Evolutionary conservation across 495 filamentous ascomycete species (phyloP).

Genomic region (Talaromyces borbonicus): DNA sequence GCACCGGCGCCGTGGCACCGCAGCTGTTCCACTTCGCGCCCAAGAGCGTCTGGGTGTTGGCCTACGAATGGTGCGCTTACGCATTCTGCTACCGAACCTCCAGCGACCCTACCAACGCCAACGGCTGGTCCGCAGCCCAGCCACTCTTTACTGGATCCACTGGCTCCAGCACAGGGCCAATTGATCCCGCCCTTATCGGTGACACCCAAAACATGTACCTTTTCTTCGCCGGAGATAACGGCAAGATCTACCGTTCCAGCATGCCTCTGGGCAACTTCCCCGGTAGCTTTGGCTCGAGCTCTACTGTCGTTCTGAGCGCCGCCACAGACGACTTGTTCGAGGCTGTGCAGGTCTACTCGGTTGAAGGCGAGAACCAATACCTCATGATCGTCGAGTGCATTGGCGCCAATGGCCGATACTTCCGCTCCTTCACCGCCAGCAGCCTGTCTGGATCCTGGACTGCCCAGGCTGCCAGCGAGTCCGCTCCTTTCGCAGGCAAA

Average conservation of each 20-base stretch:
- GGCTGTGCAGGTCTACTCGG: constrained; percentile 53
- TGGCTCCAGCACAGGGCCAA: constrained; percentile 35
- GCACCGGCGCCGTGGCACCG: constrained; percentile 43
- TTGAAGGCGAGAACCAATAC: constrained; percentile 39
- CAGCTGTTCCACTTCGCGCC: constrained; percentile 52
- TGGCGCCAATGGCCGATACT: constrained; percentile 48
- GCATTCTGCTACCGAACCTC: constrained; percentile 51
- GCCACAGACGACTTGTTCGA: constrained; percentile 48
- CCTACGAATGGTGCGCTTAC: constrained; percentile 50
- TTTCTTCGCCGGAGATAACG: constrained; percentile 57
- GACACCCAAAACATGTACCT: constrained; percentile 50
- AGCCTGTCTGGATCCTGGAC: constrained; percentile 46
- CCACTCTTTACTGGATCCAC: constrained; percentile 44
- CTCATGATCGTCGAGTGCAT: constrained; percentile 58
- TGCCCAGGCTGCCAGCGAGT: constrained; percentile 40
- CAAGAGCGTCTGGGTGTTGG: constrained; percentile 50
- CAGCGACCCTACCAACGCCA: constrained; percentile 43
- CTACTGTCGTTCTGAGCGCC: constrained; percentile 39
- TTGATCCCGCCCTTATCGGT: constrained; percentile 53
- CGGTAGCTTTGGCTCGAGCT: constrained; percentile 41
- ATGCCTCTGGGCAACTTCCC: constrained; percentile 53
- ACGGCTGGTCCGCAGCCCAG: constrained; percentile 42
- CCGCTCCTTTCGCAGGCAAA: constrained; percentile 49
- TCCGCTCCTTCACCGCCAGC: constrained; percentile 52
- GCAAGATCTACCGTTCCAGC: constrained; percentile 50